phyloP scores from a whole-genome alignment of 768 basidiomycete genomes.

The Boletus reticulatus region DNA sequence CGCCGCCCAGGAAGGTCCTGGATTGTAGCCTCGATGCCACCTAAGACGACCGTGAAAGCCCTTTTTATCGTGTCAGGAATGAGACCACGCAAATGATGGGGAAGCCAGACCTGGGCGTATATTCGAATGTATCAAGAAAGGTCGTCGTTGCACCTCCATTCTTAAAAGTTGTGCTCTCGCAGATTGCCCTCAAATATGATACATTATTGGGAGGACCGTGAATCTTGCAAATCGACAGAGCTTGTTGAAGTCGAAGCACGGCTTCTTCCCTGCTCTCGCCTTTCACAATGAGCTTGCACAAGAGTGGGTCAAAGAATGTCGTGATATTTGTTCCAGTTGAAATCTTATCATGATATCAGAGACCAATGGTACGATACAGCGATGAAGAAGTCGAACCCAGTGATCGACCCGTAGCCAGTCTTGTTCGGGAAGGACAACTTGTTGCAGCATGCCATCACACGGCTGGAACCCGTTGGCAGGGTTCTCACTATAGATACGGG shows the following conservation, averaged over 20 bases:
- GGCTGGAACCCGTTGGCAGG: slow-evolving; percentile 56
- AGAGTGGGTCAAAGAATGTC: slow-evolving; percentile 54
- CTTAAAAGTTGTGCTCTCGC: slow-evolving; percentile 37
- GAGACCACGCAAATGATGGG: background rate
- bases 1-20: slow-evolving; percentile 58
- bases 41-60: slow-evolving; percentile 51
- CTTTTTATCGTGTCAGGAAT: slow-evolving; percentile 21
- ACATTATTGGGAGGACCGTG: slow-evolving; percentile 63
- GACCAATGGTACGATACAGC: background rate
- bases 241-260: slow-evolving; percentile 38
- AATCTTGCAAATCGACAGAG: slow-evolving; percentile 41
- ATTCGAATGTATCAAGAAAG: slow-evolving; percentile 46
- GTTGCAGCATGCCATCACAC: slow-evolving; percentile 59
- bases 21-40: slow-evolving; percentile 55
- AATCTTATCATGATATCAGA: slow-evolving; percentile 30
- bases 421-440: slow-evolving; percentile 40
- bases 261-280: slow-evolving; percentile 47
- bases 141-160: slow-evolving; percentile 46
- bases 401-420: slow-evolving; percentile 62
- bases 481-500: slow-evolving; percentile 61
- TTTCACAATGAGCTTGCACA: slow-evolving; percentile 59
- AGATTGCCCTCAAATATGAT: slow-evolving; percentile 47
- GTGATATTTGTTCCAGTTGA: slow-evolving; percentile 51
- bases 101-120: slow-evolving; percentile 36
- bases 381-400: slow-evolving; percentile 41